Evolutionary conservation across 2,329 filamentous ascomycete species (phyloP).

Genomic region (Pyrenophora seminiperda): DNA sequence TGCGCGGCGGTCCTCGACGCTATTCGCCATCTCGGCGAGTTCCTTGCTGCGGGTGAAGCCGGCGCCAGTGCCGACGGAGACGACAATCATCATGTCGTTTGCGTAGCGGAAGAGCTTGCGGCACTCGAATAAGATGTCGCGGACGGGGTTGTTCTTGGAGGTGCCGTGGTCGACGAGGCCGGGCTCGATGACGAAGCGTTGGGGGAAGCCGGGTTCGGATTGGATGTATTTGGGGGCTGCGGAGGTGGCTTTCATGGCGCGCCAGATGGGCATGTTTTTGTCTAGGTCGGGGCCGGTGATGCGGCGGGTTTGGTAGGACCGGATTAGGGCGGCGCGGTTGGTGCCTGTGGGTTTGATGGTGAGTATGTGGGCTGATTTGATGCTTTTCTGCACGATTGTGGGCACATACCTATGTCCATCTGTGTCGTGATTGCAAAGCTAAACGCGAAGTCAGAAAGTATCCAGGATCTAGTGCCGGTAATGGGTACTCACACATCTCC

Average conservation of each 20-base stretch:
- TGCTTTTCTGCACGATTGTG: neutral
- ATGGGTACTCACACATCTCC: constrained; percentile 37
- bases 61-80: constrained; percentile 36
- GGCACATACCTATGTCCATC: constrained; percentile 30
- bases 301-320: constrained; percentile 39
- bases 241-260: constrained; percentile 34
- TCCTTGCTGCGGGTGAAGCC: constrained; percentile 28
- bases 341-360: too few species aligned
- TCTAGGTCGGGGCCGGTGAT: constrained; percentile 38
- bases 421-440: constrained; percentile 39
- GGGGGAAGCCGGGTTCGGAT: constrained; percentile 16
- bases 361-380: too few species aligned
- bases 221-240: constrained; percentile 34
- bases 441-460: constrained; percentile 7
- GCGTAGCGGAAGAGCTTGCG: constrained; percentile 38
- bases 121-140: constrained; percentile 40
- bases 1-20: constrained; percentile 24
- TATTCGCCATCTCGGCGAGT: constrained; percentile 34
- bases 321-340: constrained; percentile 38
- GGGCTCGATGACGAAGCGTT: constrained; percentile 33
- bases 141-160: constrained; percentile 40
- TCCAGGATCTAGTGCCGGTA: neutral
- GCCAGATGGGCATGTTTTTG: constrained; percentile 31
- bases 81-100: constrained; percentile 41
- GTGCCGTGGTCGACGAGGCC: constrained; percentile 41